Evolutionary conservation across 1,284 basidiomycete species (phyloP).

Genomic region (Apiotrichum domesticum): DNA sequence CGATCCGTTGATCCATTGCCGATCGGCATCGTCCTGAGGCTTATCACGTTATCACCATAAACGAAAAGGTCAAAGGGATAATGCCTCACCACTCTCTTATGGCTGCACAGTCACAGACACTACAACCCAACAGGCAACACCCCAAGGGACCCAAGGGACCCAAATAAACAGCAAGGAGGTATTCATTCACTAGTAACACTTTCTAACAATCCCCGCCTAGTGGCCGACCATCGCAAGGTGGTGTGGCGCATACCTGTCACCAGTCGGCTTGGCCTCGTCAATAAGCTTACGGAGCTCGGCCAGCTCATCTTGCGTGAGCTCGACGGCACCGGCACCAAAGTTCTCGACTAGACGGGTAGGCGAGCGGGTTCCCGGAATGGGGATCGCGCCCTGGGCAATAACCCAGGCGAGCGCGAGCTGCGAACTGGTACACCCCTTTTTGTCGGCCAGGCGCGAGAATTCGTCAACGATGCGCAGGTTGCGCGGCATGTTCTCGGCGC

Average conservation of each 20-base stretch:
- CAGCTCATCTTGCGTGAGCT: constrained; percentile 33
- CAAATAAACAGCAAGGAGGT: background rate
- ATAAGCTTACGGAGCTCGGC: constrained; percentile 33
- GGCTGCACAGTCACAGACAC: too few species aligned
- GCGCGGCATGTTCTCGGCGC: constrained; percentile 36
- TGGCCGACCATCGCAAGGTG: constrained; percentile 5
- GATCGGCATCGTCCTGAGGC: too few species aligned
- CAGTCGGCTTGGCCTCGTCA: constrained; percentile 27
- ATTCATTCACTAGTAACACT: background rate
- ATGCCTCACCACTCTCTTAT: too few species aligned
- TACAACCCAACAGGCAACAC: too few species aligned
- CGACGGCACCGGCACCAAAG: constrained; percentile 28
- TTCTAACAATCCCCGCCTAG: background rate
- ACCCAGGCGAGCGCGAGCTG: constrained; percentile 50
- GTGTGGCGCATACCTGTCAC: constrained; percentile 1
- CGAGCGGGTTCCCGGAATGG: constrained; percentile 44
- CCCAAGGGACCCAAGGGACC: too few species aligned
- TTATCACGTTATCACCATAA: too few species aligned
- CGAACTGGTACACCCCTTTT: constrained; percentile 38
- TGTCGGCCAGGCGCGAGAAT: constrained; percentile 30
- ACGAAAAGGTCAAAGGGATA: too few species aligned
- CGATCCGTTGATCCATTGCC: too few species aligned
- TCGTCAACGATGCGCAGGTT: constrained; percentile 40
- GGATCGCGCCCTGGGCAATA: constrained; percentile 42
- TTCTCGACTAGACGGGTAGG: constrained; percentile 39